Conservation (phyloP, 2,329 filamentous ascomycete species). For the Teratosphaeria nubilosa region DNA sequence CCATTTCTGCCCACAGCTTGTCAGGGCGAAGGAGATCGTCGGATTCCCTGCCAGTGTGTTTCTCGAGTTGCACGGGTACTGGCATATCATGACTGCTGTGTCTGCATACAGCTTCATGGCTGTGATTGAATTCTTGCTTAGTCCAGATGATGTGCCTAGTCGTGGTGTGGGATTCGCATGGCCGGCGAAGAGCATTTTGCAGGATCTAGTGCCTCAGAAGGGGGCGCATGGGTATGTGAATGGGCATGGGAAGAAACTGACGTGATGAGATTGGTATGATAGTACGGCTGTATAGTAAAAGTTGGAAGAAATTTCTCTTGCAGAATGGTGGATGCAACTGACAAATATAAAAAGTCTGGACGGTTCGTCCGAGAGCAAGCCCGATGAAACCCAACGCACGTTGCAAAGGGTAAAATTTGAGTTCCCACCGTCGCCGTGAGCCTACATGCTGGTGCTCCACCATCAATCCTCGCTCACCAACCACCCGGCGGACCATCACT, state of each 20-base stretch:
- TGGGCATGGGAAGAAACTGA: not conserved
- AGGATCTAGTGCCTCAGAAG: not conserved
- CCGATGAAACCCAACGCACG: too few relatives aligned
- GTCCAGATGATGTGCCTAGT: conserved; percentile 2
- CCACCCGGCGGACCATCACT: too few relatives aligned
- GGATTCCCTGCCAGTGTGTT: conserved; percentile 70
- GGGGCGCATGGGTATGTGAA: not conserved
- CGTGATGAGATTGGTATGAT: not conserved
- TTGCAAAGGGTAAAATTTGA: too few relatives aligned
- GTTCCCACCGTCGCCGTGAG: too few relatives aligned
- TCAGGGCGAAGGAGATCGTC: conserved; percentile 54
- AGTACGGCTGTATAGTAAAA: too few relatives aligned
- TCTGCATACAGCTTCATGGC: conserved; percentile 17
- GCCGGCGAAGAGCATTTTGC: conserved; percentile 9
- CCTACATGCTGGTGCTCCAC: too few relatives aligned
- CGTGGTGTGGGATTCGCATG: conserved; percentile 15
- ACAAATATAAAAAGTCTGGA: too few relatives aligned
- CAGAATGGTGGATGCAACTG: too few relatives aligned
- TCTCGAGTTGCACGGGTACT: conserved; percentile 62
- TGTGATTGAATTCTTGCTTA: conserved; percentile 17
- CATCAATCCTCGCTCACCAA: too few relatives aligned
- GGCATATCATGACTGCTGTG: conserved; percentile 63
- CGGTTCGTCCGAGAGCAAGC: too few relatives aligned
- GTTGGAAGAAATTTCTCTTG: too few relatives aligned
- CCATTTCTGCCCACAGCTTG: conserved; percentile 58